Conservation (phyloP, 2,329 filamentous ascomycete species). For the Trichoderma aggressivum region DNA sequence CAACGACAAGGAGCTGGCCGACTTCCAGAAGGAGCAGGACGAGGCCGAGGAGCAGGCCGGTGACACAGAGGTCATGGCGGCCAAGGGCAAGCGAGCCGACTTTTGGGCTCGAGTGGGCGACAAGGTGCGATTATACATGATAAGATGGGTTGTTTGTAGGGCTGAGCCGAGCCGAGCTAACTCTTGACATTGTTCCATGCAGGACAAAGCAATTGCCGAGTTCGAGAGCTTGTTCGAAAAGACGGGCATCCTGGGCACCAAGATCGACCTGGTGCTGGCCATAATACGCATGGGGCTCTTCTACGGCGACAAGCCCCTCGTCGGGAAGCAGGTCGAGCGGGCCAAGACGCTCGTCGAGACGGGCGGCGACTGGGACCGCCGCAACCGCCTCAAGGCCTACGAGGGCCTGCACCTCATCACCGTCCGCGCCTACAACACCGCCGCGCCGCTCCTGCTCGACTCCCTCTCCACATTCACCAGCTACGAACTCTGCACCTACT, state of each 20-base stretch:
- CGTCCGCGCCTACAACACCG: conserved; percentile 82
- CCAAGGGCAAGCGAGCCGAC: conserved; percentile 90
- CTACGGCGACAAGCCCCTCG: conserved; percentile 87
- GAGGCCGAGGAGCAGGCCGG: conserved; percentile 95
- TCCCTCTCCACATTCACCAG: conserved; percentile 97
- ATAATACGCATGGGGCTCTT: conserved; percentile 95
- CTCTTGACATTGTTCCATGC: conserved; percentile 1
- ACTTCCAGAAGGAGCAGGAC: conserved; percentile 80
- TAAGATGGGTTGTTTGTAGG: background rate
- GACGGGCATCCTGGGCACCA: conserved; percentile 92
- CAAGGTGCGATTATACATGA: conserved; percentile 60
- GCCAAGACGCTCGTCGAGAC: conserved; percentile 87
- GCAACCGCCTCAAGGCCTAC: conserved; percentile 98
- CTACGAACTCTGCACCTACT: conserved; percentile 98
- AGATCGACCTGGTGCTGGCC: conserved; percentile 94
- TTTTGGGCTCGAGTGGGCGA: conserved; percentile 95
- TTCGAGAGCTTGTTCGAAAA: conserved; percentile 95
- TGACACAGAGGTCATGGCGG: conserved; percentile 90
- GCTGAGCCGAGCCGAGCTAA: background rate
- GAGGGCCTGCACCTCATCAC: conserved; percentile 92
- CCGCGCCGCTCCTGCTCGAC: conserved; percentile 90
- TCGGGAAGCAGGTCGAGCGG: conserved; percentile 91
- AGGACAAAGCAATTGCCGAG: conserved; percentile 91
- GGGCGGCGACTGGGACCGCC: conserved; percentile 96
- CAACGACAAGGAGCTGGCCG: conserved; percentile 74